Evolutionary conservation across 352 stramenopile genomes (phyloP).

Genomic region (Globisporangium solare): DNA sequence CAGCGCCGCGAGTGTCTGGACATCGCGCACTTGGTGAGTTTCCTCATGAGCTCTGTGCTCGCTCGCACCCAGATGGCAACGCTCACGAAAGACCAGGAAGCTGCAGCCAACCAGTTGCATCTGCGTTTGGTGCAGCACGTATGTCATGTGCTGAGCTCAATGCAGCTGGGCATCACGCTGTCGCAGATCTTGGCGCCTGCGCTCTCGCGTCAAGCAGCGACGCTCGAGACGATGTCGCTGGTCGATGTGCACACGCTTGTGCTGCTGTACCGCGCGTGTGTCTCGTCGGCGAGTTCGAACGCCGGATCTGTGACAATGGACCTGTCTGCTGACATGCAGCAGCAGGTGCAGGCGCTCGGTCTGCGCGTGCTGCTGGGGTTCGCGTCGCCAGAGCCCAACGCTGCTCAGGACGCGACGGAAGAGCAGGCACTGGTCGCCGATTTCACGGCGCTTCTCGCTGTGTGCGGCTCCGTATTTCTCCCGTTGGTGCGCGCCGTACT

Average conservation of each 20-base stretch:
- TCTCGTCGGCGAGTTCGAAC: slow-evolving; percentile 30
- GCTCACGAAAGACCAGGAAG: slow-evolving; percentile 19
- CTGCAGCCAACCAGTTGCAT: slow-evolving; percentile 21
- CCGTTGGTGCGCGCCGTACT: slow-evolving; percentile 16
- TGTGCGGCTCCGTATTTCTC: slow-evolving; percentile 5
- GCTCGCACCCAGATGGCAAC: slow-evolving; percentile 19
- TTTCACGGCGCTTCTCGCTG: slow-evolving; percentile 13
- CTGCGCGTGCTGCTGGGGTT: slow-evolving; percentile 7
- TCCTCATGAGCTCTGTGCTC: slow-evolving; percentile 75
- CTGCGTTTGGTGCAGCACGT: slow-evolving; percentile 62
- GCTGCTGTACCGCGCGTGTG: slow-evolving; percentile 53
- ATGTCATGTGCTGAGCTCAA: slow-evolving; percentile 46
- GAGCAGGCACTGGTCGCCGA: slow-evolving; percentile 19
- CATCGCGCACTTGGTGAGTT: slow-evolving; percentile 72
- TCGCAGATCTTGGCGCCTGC: slow-evolving; percentile 64
- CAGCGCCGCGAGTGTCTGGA: slow-evolving; percentile 58
- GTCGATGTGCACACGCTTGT: slow-evolving; percentile 58
- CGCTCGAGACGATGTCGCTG: slow-evolving; percentile 26
- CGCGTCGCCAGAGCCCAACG: background rate
- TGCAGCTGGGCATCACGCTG: slow-evolving; percentile 67
- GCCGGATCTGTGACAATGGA: slow-evolving; percentile 22
- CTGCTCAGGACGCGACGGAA: slow-evolving; percentile 1
- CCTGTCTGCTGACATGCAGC: slow-evolving; percentile 47
- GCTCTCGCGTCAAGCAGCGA: slow-evolving; percentile 41
- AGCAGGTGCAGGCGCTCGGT: slow-evolving; percentile 18